Evolutionary conservation across 371 early-diverging fungal species (phyloP), one percentile per base, ranked within the genome.

Genomic region (Cokeromyces recurvatus): DNA sequence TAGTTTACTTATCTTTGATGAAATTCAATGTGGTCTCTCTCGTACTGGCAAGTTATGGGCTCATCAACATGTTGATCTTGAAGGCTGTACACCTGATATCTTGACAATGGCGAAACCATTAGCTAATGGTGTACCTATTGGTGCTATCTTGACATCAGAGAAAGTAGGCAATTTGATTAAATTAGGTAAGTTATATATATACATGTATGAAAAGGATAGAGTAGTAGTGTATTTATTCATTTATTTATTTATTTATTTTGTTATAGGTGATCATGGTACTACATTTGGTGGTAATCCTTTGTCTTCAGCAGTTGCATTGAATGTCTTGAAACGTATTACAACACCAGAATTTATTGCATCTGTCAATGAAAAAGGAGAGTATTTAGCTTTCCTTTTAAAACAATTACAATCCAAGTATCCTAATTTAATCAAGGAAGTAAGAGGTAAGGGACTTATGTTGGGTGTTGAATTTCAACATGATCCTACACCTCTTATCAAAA

Each of bases 11-110:
- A 94, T 96, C 46, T 91, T 75, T 64, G 97, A 97, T 75, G 97
- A 97, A 76, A 92, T 97, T 56, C 97, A 97, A 91, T 94, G 94
- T 68, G 97, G 97, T 6, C 57, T 97, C 32, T 91, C 89, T n/a
- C 85, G 97, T 41, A 85, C 94, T 4, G 97, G 96, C 51, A 86
- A 82, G 48, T 60, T 95, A 34, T 95, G 89, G 86, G 92, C 87
- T 9, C 90, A 92, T 59, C 85, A 91, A 34, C 64, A 85, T 55
- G 82, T 66, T 43, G 67, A 77, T 7, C 7, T 27, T 5, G 57
- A 59, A n/a, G 71, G 68, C 48, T 81, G 89, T 57, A 66, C 68
- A 17, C 97, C 97, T 9, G 97, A 97, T 71, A 77, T 97, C n/a
- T 49, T 96, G 54, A 92, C 94, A 21, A 76, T 90, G 75, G 97